Base-by-base conservation (phyloP, 768 basidiomycete species). In the Suillus luteus region DNA sequence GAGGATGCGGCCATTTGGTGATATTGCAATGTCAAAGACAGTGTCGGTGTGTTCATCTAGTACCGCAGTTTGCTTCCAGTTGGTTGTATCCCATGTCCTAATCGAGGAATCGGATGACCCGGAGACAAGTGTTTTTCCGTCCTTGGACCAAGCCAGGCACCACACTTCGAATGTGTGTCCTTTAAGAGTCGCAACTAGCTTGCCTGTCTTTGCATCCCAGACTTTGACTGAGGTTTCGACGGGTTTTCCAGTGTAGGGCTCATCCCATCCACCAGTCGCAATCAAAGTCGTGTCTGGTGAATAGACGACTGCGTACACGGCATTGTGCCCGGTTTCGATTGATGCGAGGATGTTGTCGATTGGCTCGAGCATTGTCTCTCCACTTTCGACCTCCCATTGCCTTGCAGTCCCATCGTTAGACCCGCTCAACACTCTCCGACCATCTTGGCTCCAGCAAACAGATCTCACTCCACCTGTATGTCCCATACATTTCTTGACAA, bases 11-110 rank as follows among this genome's bases (percentile, higher is more conserved):
- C 19, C 59, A 46, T 22, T 60, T 0, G 59, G 44, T 0, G 59
- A 60, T n/a, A 44, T 44, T 12, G 59, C 43, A 33, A 60, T 2
- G 59, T 62, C 24, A 3, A 33, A 31, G 63, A 60, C 6, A 72
- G 2, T 1, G 43, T 24, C 43, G 24, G 14, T 15, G 24, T 51
- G 49, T 2, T 27, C 49, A 1, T 6, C 5, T n/a, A 51, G 24
- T 3, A 51, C 15, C 2, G 49, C 49, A 7, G 3, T 15, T 8
- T 51, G 49, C 14, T 51, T 3, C 49, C 49, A 51, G 0, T 19
- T 43, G 7, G 49, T 27, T 15, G 24, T 51, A 27, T 51, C 4
- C 49, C 49, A 27, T 27, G 24, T 51, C 49, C 24, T 27, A n/a
- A 61, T 41, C 5, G 61, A 40, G 4, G 1, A 0, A 54, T 27